Evolutionary conservation across 2,329 filamentous ascomycete genomes (phyloP), one percentile per base, ranked within the genome.

Genomic region (Penicillium italicum): DNA sequence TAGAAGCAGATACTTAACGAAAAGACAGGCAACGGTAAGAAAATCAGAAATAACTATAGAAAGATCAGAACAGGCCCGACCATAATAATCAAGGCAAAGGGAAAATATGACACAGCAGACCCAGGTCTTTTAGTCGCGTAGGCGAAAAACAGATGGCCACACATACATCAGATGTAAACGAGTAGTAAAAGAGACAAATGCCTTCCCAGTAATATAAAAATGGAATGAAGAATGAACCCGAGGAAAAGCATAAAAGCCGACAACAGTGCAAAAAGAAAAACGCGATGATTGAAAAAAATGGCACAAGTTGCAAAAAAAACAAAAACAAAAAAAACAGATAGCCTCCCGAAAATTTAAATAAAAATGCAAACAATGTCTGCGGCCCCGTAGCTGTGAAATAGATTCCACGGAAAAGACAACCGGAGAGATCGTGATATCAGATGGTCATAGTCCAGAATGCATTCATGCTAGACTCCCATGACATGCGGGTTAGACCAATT

Each of bases 301-400:
- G 42, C 41, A 48, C 36, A 43, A 46, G 28, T 31, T 41, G 30
- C 51, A 20, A 42, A 42, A n/a, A n/a, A n/a, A n/a, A n/a, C n/a
- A n/a, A n/a, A n/a, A n/a, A n/a, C n/a, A n/a, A n/a, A n/a, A n/a
- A n/a, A n/a, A 53, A 49, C 61, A 72, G 61, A 67, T 62, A 68
- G 59, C 68, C 68, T 60, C 67, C 64, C 68, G 61, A 66, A 66
- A 50, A 64, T 53, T 57, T 52, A 45, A 55, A 47, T 56, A 58
- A 53, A 42, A 56, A 48, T 47, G 36, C 42, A 28, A 24, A 53
- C 51, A 36, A 43, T 49, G 45, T 47, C 54, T 43, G 28, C 12
- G 16, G 33, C 53, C n/a, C 31, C n/a, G 28, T 33, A 26, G 22
- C 5, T 47, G 26, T 38, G 34, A 43, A 53, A 24, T 58, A 42